Base-by-base conservation (phyloP, 116 monocot species). In the Zostera marina region DNA sequence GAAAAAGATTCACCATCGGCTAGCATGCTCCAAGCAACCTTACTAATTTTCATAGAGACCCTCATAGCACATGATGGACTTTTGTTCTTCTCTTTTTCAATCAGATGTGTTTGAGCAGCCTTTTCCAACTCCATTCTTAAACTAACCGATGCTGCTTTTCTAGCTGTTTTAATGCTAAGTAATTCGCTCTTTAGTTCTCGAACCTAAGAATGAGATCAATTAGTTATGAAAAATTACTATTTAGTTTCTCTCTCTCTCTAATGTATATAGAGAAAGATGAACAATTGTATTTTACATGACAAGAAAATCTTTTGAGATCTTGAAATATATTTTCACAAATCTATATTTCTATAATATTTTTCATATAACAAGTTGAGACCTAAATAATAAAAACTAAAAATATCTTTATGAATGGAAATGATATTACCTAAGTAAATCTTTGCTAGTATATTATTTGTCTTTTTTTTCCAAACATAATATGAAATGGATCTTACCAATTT, bases 51-150 rank as follows among this genome's bases (percentile, higher is more conserved):
- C 85, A 99, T 81, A 38, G 98, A 91, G 64, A 99, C 90, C 49
- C 98, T 74, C 91, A 83, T 99, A 43, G 98, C 98, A 79, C 72
- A 99, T 11, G 71, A 71, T 26, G 98, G 87, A 63, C 86, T 99
- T 79, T 90, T 89, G 59, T 83, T 99, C 73, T 99, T 99, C 75
- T 87, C 98, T 72, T 98, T 98, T 68, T 98, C 98, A 81, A 86
- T 90, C 16, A 99, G 52, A 7, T 79, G 83, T 47, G 79, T 52
- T 15, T 90, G 91, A 44, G 87, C 83, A 74, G 98, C 98, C 69
- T 90, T 99, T 56, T 90, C 83, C 56, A 99, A 60, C 52, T 86
- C 83, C 72, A 63, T 70, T 63, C 91, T 83, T 58, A 99, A 70
- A 57, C 76, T 74, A 41, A 76, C 65, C 41, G 76, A 74, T 56